Conservation (phyloP, 768 basidiomycete genomes). For the Tylopilus rubrobrunneus region DNA sequence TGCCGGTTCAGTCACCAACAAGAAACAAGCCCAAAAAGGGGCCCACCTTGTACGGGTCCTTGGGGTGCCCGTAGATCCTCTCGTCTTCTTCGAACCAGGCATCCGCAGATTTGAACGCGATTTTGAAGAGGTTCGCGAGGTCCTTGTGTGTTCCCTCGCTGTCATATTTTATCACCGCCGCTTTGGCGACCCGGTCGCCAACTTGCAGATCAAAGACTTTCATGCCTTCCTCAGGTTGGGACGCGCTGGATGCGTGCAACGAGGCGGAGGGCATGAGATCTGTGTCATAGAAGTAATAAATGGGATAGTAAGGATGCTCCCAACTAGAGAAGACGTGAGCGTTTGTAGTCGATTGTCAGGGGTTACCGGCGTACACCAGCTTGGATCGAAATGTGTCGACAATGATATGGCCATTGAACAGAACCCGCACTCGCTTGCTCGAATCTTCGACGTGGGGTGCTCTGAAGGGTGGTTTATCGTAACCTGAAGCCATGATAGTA, state of each 20-base stretch:
- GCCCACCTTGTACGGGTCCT: conserved; percentile 67
- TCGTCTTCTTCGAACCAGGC: conserved; percentile 73
- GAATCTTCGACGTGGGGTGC: conserved; percentile 46
- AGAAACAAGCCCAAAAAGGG: too few species aligned
- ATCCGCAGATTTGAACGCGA: conserved; percentile 50
- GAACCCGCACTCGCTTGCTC: conserved; percentile 49
- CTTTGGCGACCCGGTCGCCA: conserved; percentile 35
- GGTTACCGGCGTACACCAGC: conserved; percentile 46
- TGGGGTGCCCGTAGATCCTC: conserved; percentile 55
- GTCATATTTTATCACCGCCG: conserved; percentile 36
- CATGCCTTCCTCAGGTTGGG: conserved; percentile 29
- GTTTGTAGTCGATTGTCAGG: background rate
- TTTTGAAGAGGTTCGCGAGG: conserved; percentile 44
- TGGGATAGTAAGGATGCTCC: conserved; percentile 51
- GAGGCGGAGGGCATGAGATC: conserved; percentile 42
- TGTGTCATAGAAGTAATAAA: conserved; percentile 48
- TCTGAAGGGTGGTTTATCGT: conserved; percentile 33
- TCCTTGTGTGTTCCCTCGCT: conserved; percentile 29
- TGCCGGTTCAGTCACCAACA: too few species aligned
- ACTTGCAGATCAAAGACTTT: conserved; percentile 47
- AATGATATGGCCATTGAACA: conserved; percentile 48
- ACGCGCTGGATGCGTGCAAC: conserved; percentile 31
- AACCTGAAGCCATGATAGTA: conserved; percentile 13
- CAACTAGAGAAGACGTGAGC: conserved; percentile 39
- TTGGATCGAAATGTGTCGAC: conserved; percentile 56